Base-by-base conservation (phyloP, 2,329 filamentous ascomycete species). In the Trichoderma semiorbis region DNA sequence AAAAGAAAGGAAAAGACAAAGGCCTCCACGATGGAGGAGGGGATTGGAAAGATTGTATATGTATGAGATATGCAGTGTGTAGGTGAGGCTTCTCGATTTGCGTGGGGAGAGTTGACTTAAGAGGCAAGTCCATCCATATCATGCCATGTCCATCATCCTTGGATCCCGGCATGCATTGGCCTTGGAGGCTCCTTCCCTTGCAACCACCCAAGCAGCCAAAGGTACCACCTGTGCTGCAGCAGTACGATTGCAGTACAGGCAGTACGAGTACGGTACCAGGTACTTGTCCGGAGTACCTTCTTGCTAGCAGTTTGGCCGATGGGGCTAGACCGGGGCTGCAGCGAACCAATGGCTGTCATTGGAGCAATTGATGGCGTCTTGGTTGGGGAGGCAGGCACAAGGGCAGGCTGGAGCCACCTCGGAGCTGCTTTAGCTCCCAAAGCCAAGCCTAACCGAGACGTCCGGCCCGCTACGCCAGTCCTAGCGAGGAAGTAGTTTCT, bases 71-170 rank as follows among this genome's bases (percentile, higher is more conserved):
- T 34, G 47, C 21, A 43, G n/a, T 10, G 39, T 50, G 67, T 30
- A 69, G 57, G 36, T 61, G 67, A 69, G 57, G 67, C 67, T 69
- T 69, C 57, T 58, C 57, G 67, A 36, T n/a, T 28, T 47, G 67
- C 67, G 67, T 69, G 67, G 67, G 67, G 67, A 69, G 16, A 26
- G 43, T 69, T 36, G 67, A 69, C 67, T 69, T 69, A 69, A 69
- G 47, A 58, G 67, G 67, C 67, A 69, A 69, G 67, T 69, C 67
- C 67, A 69, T 62, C 57, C 67, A 62, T 69, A 62, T 69, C 67
- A 61, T 69, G 67, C 67, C 67, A 60, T 61, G 67, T 47, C 67
- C 34, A 69, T 61, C 67, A 69, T 69, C 67, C 36, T 69, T 69
- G 43, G 39, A 69, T 53, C 67, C 67, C 57, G 67, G 67, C 28